Evolutionary conservation across 2,329 filamentous ascomycete genomes (phyloP).

Genomic region (Pestalotiopsis fici): DNA sequence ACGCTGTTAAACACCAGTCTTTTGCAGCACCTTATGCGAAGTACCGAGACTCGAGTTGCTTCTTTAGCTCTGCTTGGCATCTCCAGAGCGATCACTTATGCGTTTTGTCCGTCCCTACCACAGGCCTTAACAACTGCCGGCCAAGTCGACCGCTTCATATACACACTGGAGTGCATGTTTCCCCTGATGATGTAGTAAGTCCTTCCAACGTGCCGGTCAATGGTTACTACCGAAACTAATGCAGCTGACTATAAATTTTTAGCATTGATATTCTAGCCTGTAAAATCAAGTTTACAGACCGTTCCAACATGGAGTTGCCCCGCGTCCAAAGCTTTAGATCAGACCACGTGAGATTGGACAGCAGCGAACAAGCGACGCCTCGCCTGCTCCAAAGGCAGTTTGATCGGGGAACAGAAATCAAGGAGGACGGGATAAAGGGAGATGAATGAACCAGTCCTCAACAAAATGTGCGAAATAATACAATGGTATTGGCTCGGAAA

Average conservation of each 20-base stretch:
- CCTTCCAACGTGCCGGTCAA: not conserved
- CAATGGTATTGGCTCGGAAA: no score
- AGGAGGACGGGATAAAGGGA: not conserved
- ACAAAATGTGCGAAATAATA: no score
- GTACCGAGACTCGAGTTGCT: constrained; percentile 40
- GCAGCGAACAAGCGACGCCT: not conserved
- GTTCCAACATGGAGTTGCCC: not conserved
- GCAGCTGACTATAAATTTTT: no score
- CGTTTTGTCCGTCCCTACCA: constrained; percentile 37
- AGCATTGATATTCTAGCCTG: constrained; percentile 3
- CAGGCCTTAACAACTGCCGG: constrained; percentile 35
- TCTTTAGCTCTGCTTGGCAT: constrained; percentile 37
- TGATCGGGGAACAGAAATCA: not conserved
- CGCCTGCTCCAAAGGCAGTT: not conserved
- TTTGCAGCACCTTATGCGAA: constrained; percentile 39
- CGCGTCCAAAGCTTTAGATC: not conserved
- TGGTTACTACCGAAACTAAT: not conserved
- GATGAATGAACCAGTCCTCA: not conserved
- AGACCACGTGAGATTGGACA: not conserved
- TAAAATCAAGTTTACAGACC: not conserved
- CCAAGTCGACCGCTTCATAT: constrained; percentile 42
- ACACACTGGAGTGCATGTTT: constrained; percentile 42
- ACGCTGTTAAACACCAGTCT: constrained; percentile 29
- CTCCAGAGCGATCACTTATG: constrained; percentile 40
- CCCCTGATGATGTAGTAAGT: constrained; percentile 41